Base-by-base conservation (phyloP, 2,329 filamentous ascomycete genomes). In the Diplocarpon rosae region DNA sequence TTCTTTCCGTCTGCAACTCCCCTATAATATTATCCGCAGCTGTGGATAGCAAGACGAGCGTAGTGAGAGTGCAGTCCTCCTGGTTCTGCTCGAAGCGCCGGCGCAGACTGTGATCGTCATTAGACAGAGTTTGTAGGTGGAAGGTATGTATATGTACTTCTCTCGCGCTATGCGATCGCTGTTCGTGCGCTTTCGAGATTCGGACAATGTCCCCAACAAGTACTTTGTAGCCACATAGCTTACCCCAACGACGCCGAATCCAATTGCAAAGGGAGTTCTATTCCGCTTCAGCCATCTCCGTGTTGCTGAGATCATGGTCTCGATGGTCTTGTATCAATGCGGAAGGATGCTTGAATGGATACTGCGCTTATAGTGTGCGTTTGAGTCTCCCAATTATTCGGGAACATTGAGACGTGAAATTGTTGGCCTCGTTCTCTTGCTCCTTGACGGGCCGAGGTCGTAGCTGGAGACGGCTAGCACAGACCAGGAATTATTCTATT, bases 71-170 rank as follows among this genome's bases (percentile, higher is more conserved):
- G 67, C 92, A 98, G 66, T 98, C 92, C 63, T 95, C 90, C 63
- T 98, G 92, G 65, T 98, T 98, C 66, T 98, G 92, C 65, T 96
- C 87, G 67, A 98, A 98, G 60, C 92, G 85, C 47, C 92, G 84
- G 41, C 89, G 88, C 50, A 98, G 76, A 65, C 90, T 96, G 58
- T 13, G 20, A 17, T 27, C 34, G 31, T 36, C 37, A 20, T 59
- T 42, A 55, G 42, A 47, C 24, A n/a, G 14, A 24, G 32, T n/a
- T 15, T 17, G 3, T 38, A 35, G 31, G 27, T 6, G 16, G 10
- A 13, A 33, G 34, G 27, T 12, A 29, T 2, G 20, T 5, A 27
- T 9, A 59, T 77, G 57, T 69, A 95, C 90, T 98, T 98, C 69
- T 98, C 92, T 64, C 90, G 89, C 42, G 90, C 85, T 62, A 95